Base-by-base conservation (phyloP, 1,139 yeast species). In the Lodderomyces metapsilosis region DNA sequence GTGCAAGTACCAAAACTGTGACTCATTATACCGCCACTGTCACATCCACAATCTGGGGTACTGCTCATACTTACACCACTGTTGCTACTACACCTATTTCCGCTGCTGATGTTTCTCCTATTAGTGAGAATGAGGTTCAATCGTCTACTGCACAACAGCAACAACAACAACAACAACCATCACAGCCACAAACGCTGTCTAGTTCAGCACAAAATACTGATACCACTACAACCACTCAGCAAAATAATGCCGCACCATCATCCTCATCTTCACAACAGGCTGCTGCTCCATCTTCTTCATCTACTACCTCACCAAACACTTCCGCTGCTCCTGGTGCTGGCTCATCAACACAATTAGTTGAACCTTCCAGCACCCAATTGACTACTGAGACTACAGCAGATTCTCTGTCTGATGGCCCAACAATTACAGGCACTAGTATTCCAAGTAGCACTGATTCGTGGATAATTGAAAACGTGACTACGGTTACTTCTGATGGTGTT, bases 11-110 rank as follows among this genome's bases (percentile, higher is more conserved):
- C 16, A 53, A 61, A 28, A 72, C 77, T 13, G 61, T 64, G 36
- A 72, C 77, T 20, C 58, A 62, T 36, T 72, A 71, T 52, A 72
- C 77, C 30, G 75, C 76, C 11, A 72, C 78, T 6, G 71, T 66
- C 35, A 71, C 76, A 6, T 62, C 68, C 3, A 70, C 76, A 11
- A 64, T 71, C 15, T 64, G 64, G 45, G 76, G 76, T 21, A 55
- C 61, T 17, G 66, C 68, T n/a, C 50, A 57, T 34, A 67, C 72
- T 23, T 70, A 52, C 50, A 61, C 71, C 18, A 68, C 74, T 10
- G 69, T 68, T 38, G 69, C 68, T 12, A 52, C 63, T 21, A 63
- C 71, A 23, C 71, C 74, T 7, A 48, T 45, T 18, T 38, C 48
- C 5, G 42, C 51, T 13, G 47, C 52, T 12, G 46, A 47, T 38